Evolutionary conservation across 2,329 filamentous ascomycete species (phyloP).

Genomic region (Ascochyta rabiei): DNA sequence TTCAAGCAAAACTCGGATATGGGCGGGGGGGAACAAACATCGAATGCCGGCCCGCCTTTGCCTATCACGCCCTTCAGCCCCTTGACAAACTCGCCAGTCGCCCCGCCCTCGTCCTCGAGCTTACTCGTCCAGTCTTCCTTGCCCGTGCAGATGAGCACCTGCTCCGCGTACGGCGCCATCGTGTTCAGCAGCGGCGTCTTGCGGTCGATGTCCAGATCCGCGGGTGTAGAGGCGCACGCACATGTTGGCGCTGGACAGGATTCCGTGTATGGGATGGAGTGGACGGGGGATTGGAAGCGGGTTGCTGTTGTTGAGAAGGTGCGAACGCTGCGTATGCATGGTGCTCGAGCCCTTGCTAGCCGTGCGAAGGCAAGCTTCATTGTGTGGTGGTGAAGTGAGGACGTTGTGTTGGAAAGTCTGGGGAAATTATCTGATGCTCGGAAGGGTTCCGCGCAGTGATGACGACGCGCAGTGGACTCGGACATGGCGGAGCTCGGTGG

Average conservation of each 20-base stretch:
- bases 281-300: constrained; percentile 12
- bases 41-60: constrained; percentile 51
- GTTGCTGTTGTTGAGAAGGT: constrained; percentile 8
- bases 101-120: constrained; percentile 78
- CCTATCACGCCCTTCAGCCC: constrained; percentile 67
- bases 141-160: constrained; percentile 83
- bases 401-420: background rate
- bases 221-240: constrained; percentile 70
- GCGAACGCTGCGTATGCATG: constrained; percentile 1
- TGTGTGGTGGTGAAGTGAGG: background rate
- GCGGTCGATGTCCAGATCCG: constrained; percentile 75
- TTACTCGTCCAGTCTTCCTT: constrained; percentile 79
- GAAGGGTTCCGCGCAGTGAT: background rate
- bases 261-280: constrained; percentile 30
- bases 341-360: background rate
- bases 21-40: constrained; percentile 50
- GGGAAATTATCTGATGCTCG: constrained; percentile 10
- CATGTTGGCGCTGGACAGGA: constrained; percentile 78
- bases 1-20: too few relatives aligned
- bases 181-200: constrained; percentile 73
- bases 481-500: constrained; percentile 11
- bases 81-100: constrained; percentile 62
- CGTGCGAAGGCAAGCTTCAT: constrained; percentile 3
- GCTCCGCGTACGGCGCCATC: constrained; percentile 79
- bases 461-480: constrained; percentile 9